Percentiles rank a stretch among this genome's conserved stretches.
phyloP scores from a whole-genome alignment of 805 yeast species.

The Candida qinlingensis region DNA sequence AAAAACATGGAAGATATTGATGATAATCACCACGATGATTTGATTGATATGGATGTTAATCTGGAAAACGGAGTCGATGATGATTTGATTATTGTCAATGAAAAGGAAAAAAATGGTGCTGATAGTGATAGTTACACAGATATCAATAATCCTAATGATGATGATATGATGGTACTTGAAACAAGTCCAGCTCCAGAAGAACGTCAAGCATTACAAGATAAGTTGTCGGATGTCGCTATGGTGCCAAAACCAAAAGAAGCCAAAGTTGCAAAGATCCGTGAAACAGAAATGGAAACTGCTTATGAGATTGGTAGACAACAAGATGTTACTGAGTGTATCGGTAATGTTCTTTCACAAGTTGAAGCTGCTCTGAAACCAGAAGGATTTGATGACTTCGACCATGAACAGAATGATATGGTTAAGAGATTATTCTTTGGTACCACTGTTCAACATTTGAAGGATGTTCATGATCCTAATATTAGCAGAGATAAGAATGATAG shows the following conservation, averaged over 20 bases:
- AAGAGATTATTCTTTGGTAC: constrained; percentile 82
- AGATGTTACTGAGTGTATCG: constrained; percentile 96
- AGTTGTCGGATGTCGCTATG: neutral
- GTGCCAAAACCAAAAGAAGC: constrained; percentile 12
- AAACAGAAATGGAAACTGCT: constrained; percentile 69
- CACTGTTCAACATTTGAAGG: constrained; percentile 69
- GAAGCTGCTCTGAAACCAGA: constrained; percentile 81
- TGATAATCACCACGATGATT: neutral
- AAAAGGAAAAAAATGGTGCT: constrained; percentile 4
- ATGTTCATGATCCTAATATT: constrained; percentile 32
- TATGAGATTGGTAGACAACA: constrained; percentile 87
- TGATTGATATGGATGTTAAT: constrained; percentile 5
- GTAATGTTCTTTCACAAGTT: constrained; percentile 84
- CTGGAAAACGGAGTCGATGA: constrained; percentile 7
- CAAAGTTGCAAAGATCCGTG: constrained; percentile 28
- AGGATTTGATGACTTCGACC: constrained; percentile 53
- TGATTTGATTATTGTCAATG: constrained; percentile 20
- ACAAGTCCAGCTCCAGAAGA: constrained; percentile 1
- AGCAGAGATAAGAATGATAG: constrained; percentile 60
- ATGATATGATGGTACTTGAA: constrained; percentile 5
- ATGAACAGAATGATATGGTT: constrained; percentile 79
- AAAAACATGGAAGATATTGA: neutral
- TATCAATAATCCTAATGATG: constrained; percentile 17
- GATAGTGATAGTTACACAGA: constrained; percentile 2
- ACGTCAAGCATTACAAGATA: neutral